Base-by-base conservation (phyloP, 2,329 filamentous ascomycete genomes). In the Lachnellula subtilissima region DNA sequence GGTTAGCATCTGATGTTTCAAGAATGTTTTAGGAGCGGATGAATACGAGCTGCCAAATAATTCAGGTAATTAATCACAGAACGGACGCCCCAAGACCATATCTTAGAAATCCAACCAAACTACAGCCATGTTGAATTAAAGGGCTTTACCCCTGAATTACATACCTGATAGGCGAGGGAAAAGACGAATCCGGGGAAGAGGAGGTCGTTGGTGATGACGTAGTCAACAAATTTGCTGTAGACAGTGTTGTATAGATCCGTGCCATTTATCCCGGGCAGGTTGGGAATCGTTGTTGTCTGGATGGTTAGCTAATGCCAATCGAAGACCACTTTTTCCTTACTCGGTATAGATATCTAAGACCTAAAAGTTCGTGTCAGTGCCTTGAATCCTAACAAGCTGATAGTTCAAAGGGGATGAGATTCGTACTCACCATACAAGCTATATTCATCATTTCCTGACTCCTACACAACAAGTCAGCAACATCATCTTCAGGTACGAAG, bases 251-350 rank as follows among this genome's bases (percentile, higher is more conserved):
- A 57, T 2, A 57, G 43, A 15, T 50, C 55, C 2, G 47, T 54
- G 12, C 55, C 55, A 32, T 50, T 51, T 11, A 40, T 45, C 14
- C 48, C 48, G 11, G 55, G 51, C 3, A 57, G 39, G 39, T 57
- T 57, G n/a, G 55, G 51, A 19, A 57, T 46, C n/a, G 51, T 57
- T 11, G 48, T 23, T 4, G 47, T 52, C 55, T 57, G 9, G 25
- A 12, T 12, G 35, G 6, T 42, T 35, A 47, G 35, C 11, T 42
- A 48, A 48, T 19, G 14, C 7, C 11, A 50, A n/a, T 19, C 12
- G 23, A 28, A 39, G 28, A n/a, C 9, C 15, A 5, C 9, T 22
- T 8, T 22, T 32, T 17, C n/a, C 48, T 37, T 37, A 37, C 25
- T 36, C 19, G 47, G 17, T 48, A 36, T 12, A 47, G 25, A 32